Base-by-base conservation (phyloP, 352 stramenopile genomes). In the Halophytophthora polymorphica region DNA sequence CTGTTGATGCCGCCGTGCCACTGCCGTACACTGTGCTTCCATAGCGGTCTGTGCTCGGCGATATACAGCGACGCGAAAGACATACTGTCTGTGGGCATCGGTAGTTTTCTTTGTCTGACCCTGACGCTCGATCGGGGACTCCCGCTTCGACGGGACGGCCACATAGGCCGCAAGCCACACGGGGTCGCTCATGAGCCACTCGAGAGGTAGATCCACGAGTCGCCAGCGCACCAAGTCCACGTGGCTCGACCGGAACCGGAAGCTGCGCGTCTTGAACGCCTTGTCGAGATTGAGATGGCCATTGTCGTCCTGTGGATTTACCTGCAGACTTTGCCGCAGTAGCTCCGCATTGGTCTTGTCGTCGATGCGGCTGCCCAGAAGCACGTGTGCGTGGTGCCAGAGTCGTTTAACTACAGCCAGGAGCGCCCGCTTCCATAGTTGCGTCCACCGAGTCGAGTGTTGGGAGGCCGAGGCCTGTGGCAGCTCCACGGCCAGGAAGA, bases 181-280 rank as follows among this genome's bases (percentile, higher is more conserved):
- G 6, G 69, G 56, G 39, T 76, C 64, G 2, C 63, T 60, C 6
- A 45, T 60, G 14, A 77, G 66, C 37, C 73, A 71, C 14, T 48
- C 58, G 22, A 82, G 39, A 5, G 71, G 62, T 46, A 86, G 52
- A 43, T 77, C 81, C 15, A 69, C 64, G 15, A 89, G 56, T 42
- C 66, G 69, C 69, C 71, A 84, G 37, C 65, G 63, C 34, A 60
- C 62, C 49, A 82, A 58, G 33, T 86, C 70, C 0, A 50, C 45
- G 53, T 80, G 69, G 33, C 64, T 71, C 18, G 70, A 82, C 50
- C 79, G 59, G 53, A 77, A 82, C 50, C 86, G 70, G 52, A 91
- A 77, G 8, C 71, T 78, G 48, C 85, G 86, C 3, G 85, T 45
- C 3, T 61, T 69, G 43, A 71, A 71, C n/a, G 57, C 45, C 7